phyloP scores from a whole-genome alignment of 306 rosid genomes.

The Carpinus fangiana region DNA sequence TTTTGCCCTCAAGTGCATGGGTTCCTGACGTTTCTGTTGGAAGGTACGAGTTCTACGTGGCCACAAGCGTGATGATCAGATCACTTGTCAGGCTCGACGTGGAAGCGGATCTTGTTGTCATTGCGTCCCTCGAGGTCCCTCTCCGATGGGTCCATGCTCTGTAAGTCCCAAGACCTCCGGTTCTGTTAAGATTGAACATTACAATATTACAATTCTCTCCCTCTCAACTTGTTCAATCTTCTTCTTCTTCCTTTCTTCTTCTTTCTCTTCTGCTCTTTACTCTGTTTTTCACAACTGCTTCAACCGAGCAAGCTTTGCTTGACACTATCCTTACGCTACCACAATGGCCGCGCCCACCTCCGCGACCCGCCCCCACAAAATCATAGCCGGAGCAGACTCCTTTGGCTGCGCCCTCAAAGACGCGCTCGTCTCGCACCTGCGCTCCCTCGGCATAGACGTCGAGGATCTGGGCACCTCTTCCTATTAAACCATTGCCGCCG shows the following conservation, averaged over 20 bases:
- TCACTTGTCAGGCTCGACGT: conserved; percentile 60
- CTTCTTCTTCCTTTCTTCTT: too few relatives aligned
- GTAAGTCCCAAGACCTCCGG: conserved; percentile 39
- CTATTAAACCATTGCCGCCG: conserved; percentile 81
- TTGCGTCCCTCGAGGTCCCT: conserved; percentile 87
- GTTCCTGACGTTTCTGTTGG: not conserved
- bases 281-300: too few relatives aligned
- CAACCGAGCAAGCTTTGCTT: too few relatives aligned
- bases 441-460: conserved; percentile 61
- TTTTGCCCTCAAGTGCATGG: not conserved
- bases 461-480: too few relatives aligned
- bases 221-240: too few relatives aligned
- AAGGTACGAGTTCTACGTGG: conserved; percentile 89
- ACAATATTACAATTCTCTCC: too few relatives aligned
- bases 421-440: conserved; percentile 59
- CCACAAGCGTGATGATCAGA: conserved; percentile 68
- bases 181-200: too few relatives aligned
- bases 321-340: too few relatives aligned
- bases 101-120: conserved; percentile 84
- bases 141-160: conserved; percentile 66
- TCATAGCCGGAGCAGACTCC: conserved; percentile 77
- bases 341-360: conserved; percentile 38
- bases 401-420: conserved; percentile 75
- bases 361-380: conserved; percentile 37
- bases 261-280: too few relatives aligned